Evolutionary conservation across 768 basidiomycete genomes (phyloP), one percentile per base, ranked within the genome.

Genomic region (Suillus subluteus): DNA sequence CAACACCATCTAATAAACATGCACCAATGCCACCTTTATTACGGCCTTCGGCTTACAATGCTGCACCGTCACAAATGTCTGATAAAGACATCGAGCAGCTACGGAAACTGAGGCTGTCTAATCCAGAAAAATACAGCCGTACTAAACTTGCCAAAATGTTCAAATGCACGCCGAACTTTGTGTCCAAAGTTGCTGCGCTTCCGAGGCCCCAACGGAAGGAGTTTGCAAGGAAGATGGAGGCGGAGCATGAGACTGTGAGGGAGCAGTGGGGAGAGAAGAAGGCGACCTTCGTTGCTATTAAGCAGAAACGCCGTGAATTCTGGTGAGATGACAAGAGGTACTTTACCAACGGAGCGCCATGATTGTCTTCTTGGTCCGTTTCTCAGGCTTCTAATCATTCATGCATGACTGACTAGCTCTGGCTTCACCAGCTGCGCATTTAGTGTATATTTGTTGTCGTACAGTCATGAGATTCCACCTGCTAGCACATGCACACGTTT

Each of bases 121-220:
- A 92, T 73, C 92, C 91, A 0, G 73, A 71, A 7, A 79, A 75
- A 41, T 90, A 89, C 77, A 90, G 88, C 64, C 84, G 89, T 54
- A 78, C 79, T 65, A 84, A 82, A 75, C 84, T 95, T n/a, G 92
- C 94, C 37, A 83, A 85, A 74, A 87, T 86, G 83, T 96, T 95
- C 76, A 83, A 83, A 16, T 91, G 91, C 80, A 88, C 91, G 11
- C 82, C 85, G 55, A 79, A 82, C 58, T 92, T 93, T 69, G 88
- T 94, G 64, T 83, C 82, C 12, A 80, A 83, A 67, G 80, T 90
- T 23, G 91, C 93, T 13, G 86, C 88, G 5, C 78, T 93, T 63
- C 84, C 83, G 69, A 84, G 84, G 65, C 68, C 83, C 6, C 77
- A 84, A 61, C 77, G 87, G 63, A 85, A 77, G 69, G 74, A 76